Base-by-base conservation (phyloP, 1,284 basidiomycete genomes). In the Cerioporus squamosus region DNA sequence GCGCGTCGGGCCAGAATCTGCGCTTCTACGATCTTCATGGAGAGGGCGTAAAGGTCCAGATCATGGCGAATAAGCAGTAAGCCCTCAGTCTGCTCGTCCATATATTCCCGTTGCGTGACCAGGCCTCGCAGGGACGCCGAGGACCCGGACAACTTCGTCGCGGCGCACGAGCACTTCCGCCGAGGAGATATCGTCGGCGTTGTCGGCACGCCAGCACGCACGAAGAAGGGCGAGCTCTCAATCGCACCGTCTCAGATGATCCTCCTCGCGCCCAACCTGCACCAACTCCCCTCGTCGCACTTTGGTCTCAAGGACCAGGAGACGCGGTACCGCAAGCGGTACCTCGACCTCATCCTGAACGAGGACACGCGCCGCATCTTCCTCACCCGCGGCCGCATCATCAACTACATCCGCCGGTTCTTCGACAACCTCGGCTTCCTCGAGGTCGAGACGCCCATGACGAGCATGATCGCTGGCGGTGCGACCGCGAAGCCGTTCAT, bases 381-480 rank as follows among this genome's bases (percentile, higher is more conserved):
- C 77, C 81, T 97, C 77, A 93, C 93, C 53, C 90, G 97, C 61
- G 87, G 87, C 74, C 87, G 84, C 71, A 90, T 97, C 70, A 83
- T 97, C 77, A 95, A 94, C 80, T 95, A 96, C 75, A 81, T 98
- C 67, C 88, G 97, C 58, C 90, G 90, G 67, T 99, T 88, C 85
- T 79, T 99, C 60, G 96, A 98, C 75, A 80, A 83, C 68, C 86
- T 93, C 44, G 97, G 96, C 43, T 99, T 99, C 84, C 87, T 99
- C 76, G 97, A 99, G 79, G 96, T 99, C 61, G 97, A 99, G 78
- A 99, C 97, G 6, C 97, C 97, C 9, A 98, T 99, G 85, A 99
- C 95, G 80, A 96, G 92, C 74, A 88, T 98, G 83, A 88, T 95
- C 65, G 97, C 97, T 7, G 97, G 97, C 55, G 97, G 97, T 60